Base-by-base conservation (phyloP, 2,329 filamentous ascomycete genomes). In the Beauveria sp. region DNA sequence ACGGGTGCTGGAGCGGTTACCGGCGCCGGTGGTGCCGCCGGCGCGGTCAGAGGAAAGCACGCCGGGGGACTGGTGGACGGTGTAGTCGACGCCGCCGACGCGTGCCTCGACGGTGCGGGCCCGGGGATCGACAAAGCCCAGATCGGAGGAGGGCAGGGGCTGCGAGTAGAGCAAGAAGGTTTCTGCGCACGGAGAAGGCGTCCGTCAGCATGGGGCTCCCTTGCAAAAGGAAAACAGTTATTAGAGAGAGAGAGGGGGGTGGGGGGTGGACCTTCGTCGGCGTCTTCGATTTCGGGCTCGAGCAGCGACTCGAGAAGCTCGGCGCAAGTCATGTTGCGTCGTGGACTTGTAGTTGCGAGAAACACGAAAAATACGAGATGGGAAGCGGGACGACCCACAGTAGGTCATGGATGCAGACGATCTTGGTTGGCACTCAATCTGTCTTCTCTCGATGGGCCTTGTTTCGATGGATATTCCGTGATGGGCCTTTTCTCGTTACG, bases 121-220 rank as follows among this genome's bases (percentile, higher is more conserved):
- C 65, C 83, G 85, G 18, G 89, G 78, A 71, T 96, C 88, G 64
- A 97, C 77, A 74, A 97, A 94, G 69, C 93, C 94, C 10, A 97
- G 85, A 67, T 92, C 87, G 59, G 86, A 84, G 14, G 88, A 89
- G 0, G 89, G 86, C 28, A 91, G 84, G 20, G 84, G 76, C 70
- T 89, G 86, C 48, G 91, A 88, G 78, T 96, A 97, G 60, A 97
- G 81, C 43, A 92, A 76, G 70, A 96, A 97, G 5, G 91, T 90
- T 77, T 97, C 93, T 96, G 71, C 4, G 14, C 8, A 8, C 6
- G 16, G 28, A 20, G 10, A 5, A 44, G 9, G 24, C 5, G 7
- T 50, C 9, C 10, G 22, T 22, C 5, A 47, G 41, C 41, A 43
- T 43, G 41, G 18, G 18, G 41, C 18, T 43, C 9, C 12, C 34